Evolutionary conservation across 495 filamentous ascomycete species (phyloP).

Genomic region (Hypoxylon fuscum): DNA sequence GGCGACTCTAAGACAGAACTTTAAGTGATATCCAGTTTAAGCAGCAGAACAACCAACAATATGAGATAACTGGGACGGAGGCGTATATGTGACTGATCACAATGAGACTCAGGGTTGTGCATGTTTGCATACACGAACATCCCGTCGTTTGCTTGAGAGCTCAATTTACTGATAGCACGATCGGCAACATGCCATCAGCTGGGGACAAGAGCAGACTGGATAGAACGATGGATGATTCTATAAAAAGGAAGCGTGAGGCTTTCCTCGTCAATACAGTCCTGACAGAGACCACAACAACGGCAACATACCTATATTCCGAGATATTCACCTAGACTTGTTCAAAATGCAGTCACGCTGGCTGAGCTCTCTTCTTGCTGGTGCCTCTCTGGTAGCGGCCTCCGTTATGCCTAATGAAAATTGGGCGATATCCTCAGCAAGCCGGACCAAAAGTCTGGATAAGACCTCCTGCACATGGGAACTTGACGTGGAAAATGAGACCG

Average conservation of each 20-base stretch:
- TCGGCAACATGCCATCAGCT: constrained; percentile 4
- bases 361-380: neutral
- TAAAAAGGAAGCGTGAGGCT: neutral
- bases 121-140: constrained; percentile 15
- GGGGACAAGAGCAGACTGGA: neutral
- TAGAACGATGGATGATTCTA: neutral
- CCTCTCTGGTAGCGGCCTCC: constrained; percentile 1
- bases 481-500: too few relatives aligned
- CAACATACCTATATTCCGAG: neutral
- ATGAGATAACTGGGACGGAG: neutral
- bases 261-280: neutral
- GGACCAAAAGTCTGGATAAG: constrained; percentile 4
- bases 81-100: constrained; percentile 5
- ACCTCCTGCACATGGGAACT: constrained; percentile 7
- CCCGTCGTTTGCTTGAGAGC: constrained; percentile 15
- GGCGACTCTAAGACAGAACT: neutral
- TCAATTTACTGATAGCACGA: neutral
- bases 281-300: neutral
- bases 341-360: constrained; percentile 17
- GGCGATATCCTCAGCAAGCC: constrained; percentile 15
- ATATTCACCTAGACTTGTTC: neutral
- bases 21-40: neutral
- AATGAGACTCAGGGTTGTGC: constrained; percentile 2
- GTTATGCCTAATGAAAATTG: neutral
- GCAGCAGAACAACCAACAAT: neutral